Evolutionary conservation across 352 stramenopile genomes (phyloP), one percentile per base, ranked within the genome.

Genomic region (Globisporangium viniferum): DNA sequence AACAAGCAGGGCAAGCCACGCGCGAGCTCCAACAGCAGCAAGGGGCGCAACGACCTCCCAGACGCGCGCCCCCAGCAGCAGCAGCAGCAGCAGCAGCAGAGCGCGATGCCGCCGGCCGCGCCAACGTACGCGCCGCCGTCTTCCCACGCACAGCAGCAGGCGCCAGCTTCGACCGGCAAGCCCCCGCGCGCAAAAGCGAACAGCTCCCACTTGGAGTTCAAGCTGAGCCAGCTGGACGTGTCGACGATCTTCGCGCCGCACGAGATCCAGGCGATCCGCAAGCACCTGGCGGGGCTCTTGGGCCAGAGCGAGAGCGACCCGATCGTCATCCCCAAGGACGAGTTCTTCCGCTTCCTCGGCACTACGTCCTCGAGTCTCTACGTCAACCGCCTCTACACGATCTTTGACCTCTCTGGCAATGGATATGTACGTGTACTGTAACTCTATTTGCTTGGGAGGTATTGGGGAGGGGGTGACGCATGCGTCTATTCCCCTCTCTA

Each of bases 341-440:
- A 95, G 67, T 95, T 95, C 67, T 92, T 92, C 72, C 84, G 85
- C 53, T 93, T 95, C 68, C 73, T 95, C 54, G 87, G 88, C 62
- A 75, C 78, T 27, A 81, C 73, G 67, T 82, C 82, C 6, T 85
- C 86, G 24, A 93, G 86, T 62, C 75, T 95, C 59, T 95, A 94
- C 66, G 81, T 88, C 27, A 94, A 89, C 65, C 88, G 88, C 59
- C 82, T 95, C 55, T 95, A 94, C 73, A 82, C 83, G 61, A 91
- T 95, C 74, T 95, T 95, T 65, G 85, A 93, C 66, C 90, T 91
- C 75, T 73, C 78, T 41, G 83, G 79, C 69, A 91, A 92, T 56
- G 88, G 88, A 61, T 78, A 88, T 56, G 86, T 90, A 64, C 27
- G 76, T 54, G 27, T 24, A 0, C 24, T 24, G 0, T 24, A 24